phyloP scores from a whole-genome alignment of 257 asterid genomes.

The Solanum habrochaites region DNA sequence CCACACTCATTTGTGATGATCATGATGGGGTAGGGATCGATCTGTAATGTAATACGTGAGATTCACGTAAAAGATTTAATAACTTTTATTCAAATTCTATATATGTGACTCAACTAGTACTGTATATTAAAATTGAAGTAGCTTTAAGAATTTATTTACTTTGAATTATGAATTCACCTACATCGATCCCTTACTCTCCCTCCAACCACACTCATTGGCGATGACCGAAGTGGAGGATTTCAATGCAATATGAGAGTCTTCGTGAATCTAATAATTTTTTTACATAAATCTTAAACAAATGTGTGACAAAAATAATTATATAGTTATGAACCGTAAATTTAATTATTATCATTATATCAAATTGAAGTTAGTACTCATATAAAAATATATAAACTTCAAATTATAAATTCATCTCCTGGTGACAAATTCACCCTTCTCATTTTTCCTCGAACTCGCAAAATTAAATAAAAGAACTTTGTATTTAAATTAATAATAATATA shows the following conservation, averaged over 20 bases:
- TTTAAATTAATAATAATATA: neutral
- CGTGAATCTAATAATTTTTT: neutral
- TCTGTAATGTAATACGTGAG: neutral
- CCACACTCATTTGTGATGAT: neutral
- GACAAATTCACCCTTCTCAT: neutral
- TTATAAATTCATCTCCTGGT: neutral
- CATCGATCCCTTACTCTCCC: neutral
- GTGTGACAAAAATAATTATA: neutral
- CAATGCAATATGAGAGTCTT: neutral
- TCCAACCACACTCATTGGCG: neutral
- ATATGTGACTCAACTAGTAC: neutral
- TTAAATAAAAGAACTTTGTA: neutral
- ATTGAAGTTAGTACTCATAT: fast-evolving
- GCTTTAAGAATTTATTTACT: neutral
- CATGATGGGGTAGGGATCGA: neutral
- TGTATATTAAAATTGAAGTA: neutral
- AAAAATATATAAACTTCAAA: neutral
- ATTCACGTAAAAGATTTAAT: neutral
- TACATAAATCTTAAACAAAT: neutral
- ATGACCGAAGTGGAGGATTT: neutral
- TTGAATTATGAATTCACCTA: neutral
- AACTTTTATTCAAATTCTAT: neutral
- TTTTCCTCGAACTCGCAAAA: neutral
- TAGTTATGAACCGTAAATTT: neutral
- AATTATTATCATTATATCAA: neutral